These are phyloP conservation scores for Neofusicoccum sp. DNA, from an alignment of 2,329 filamentous ascomycete genomes.

Conservation along the genomic window DNA sequence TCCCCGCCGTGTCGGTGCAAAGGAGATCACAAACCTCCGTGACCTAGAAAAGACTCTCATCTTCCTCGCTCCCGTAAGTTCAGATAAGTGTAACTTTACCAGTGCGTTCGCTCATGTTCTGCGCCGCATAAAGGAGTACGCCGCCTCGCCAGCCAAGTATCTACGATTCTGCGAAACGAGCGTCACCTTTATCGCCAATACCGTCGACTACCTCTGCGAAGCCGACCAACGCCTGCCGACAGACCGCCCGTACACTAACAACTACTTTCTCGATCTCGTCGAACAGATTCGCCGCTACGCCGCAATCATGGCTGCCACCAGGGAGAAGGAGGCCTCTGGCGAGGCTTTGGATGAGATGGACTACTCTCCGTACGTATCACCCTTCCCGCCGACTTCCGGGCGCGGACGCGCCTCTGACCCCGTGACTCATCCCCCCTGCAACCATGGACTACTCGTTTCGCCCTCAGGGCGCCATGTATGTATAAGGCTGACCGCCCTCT, in stretches of 20 bases:
- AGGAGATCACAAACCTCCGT: conserved; percentile 84
- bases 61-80: conserved; percentile 90
- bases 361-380: conserved; percentile 46
- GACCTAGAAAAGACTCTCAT: conserved; percentile 93
- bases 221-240: conserved; percentile 79
- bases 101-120: conserved; percentile 65
- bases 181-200: conserved; percentile 85
- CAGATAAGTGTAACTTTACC: conserved; percentile 41
- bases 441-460: neutral
- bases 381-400: neutral
- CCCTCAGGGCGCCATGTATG: conserved; percentile 24
- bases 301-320: conserved; percentile 72
- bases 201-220: conserved; percentile 80
- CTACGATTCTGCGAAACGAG: conserved; percentile 87
- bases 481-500: neutral
- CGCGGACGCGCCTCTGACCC: neutral
- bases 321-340: conserved; percentile 62
- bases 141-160: conserved; percentile 69
- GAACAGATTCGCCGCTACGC: conserved; percentile 92
- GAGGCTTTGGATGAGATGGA: conserved; percentile 53
- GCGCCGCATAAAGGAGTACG: conserved; percentile 68
- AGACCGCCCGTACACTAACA: conserved; percentile 90
- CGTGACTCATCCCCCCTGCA: neutral
- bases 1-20: conserved; percentile 74
- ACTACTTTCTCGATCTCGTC: conserved; percentile 94